Evolutionary conservation across 495 filamentous ascomycete genomes (phyloP).

Genomic region (Penicillium desertorum): DNA sequence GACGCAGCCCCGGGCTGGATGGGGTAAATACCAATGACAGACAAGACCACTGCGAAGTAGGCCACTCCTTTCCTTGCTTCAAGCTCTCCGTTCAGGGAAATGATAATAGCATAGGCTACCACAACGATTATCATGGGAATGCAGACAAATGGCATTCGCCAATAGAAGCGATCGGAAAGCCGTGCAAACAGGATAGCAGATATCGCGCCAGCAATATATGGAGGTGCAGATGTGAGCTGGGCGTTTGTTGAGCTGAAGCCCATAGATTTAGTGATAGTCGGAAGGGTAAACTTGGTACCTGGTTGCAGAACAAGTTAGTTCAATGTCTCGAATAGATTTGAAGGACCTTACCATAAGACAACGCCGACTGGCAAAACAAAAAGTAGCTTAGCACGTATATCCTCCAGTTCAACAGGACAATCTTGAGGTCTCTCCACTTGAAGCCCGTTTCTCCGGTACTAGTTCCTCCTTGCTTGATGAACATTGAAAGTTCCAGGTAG

Average conservation of each 20-base stretch:
- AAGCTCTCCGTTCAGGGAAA: background rate
- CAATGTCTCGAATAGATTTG: no score
- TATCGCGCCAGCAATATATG: constrained; percentile 4
- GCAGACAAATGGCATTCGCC: constrained; percentile 8
- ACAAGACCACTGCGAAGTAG: constrained; percentile 5
- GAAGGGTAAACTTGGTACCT: constrained; percentile 9
- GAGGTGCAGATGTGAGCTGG: constrained; percentile 1
- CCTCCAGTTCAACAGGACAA: constrained; percentile 29
- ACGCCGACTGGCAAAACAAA: constrained; percentile 30
- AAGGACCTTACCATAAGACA: constrained; percentile 26
- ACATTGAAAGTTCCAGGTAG: constrained; percentile 29
- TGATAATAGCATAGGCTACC: constrained; percentile 4
- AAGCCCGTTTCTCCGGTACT: constrained; percentile 18
- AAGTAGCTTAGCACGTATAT: constrained; percentile 32
- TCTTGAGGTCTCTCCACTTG: constrained; percentile 24
- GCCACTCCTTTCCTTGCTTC: background rate
- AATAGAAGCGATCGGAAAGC: constrained; percentile 1
- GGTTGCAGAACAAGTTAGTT: background rate
- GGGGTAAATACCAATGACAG: constrained; percentile 4
- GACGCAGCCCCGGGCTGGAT: constrained; percentile 7
- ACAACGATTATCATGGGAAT: constrained; percentile 1
- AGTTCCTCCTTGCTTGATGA: constrained; percentile 34
- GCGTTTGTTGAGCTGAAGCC: background rate
- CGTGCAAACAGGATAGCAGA: background rate
- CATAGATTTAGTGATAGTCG: constrained; percentile 4